phyloP scores from a whole-genome alignment of 1,284 basidiomycete genomes.

The Gomphus bonarii region DNA sequence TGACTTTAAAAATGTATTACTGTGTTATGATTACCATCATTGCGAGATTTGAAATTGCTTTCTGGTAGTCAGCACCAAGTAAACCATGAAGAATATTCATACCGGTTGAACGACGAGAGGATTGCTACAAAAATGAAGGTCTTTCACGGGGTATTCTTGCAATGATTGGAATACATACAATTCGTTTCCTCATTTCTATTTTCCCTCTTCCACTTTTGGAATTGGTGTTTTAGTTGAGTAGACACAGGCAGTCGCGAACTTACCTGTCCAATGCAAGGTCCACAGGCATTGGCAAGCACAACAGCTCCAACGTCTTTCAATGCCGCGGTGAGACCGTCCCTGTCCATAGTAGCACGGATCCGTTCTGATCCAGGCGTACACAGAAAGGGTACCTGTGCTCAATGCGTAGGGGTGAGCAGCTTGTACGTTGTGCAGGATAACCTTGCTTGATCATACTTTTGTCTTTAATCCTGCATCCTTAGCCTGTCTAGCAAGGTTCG shows the following conservation, averaged over 20 bases:
- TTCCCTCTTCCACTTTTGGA: conserved; percentile 79
- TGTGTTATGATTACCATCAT: conserved; percentile 91
- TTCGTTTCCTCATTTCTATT: conserved; percentile 90
- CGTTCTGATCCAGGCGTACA: conserved; percentile 97
- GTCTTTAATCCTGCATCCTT: conserved; percentile 72
- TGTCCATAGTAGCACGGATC: conserved; percentile 95
- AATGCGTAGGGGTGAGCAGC: conserved; percentile 2
- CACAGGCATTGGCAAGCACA: conserved; percentile 96
- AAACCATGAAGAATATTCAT: conserved; percentile 6
- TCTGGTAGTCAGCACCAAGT: conserved; percentile 1
- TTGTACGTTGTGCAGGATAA: background rate
- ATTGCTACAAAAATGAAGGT: conserved; percentile 52
- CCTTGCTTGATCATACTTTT: conserved; percentile 34
- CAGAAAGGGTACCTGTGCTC: conserved; percentile 74
- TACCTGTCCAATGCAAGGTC: conserved; percentile 96
- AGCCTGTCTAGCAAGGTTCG: conserved; percentile 87
- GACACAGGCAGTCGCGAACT: conserved; percentile 14
- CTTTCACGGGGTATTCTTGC: background rate
- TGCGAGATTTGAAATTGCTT: conserved; percentile 92
- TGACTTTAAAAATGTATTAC: background rate
- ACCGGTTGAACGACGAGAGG: conserved; percentile 94
- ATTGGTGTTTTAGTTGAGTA: conserved; percentile 6
- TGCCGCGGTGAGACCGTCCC: conserved; percentile 77
- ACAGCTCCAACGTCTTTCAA: conserved; percentile 83
- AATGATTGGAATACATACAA: conserved; percentile 35